Conservation (phyloP, 331 rosid genomes). For the Quercus tomentella region DNA sequence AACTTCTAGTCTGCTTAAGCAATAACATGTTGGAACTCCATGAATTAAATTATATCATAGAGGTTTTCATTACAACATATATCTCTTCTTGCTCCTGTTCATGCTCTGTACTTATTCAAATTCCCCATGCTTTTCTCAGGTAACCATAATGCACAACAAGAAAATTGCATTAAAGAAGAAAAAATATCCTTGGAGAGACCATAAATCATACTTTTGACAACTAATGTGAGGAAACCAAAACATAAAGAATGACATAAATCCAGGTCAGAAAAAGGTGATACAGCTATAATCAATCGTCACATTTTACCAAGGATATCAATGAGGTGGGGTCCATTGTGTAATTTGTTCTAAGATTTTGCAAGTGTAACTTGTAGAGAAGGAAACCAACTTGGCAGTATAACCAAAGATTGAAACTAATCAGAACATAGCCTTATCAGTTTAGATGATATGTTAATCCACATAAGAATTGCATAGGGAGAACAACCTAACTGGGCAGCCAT, state of each 20-base stretch:
- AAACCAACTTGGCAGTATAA: not conserved
- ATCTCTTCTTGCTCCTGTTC: not conserved
- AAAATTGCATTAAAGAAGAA: not conserved
- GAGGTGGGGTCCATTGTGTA: not conserved
- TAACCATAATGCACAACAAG: no score
- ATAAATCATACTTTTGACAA: not conserved
- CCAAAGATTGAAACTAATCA: not conserved
- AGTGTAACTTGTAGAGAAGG: conserved; percentile 3
- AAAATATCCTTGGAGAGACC: not conserved
- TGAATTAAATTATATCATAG: not conserved
- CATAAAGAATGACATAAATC: not conserved
- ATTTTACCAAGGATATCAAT: not conserved
- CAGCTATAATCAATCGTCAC: not conserved
- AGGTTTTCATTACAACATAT: not conserved
- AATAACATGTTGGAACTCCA: not conserved
- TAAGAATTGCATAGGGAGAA: conserved; percentile 41
- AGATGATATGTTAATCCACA: conserved; percentile 9
- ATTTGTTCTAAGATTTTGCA: not conserved
- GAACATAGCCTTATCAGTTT: conserved; percentile 2
- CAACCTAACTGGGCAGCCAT: conserved; percentile 78
- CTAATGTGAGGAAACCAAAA: not conserved
- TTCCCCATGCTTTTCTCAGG: no score
- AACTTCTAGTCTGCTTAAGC: not conserved
- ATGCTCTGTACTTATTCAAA: not conserved
- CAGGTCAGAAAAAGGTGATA: not conserved